Evolutionary conservation across 805 yeast genomes (phyloP).

Genomic region (Zygoascus biomembranicola): DNA sequence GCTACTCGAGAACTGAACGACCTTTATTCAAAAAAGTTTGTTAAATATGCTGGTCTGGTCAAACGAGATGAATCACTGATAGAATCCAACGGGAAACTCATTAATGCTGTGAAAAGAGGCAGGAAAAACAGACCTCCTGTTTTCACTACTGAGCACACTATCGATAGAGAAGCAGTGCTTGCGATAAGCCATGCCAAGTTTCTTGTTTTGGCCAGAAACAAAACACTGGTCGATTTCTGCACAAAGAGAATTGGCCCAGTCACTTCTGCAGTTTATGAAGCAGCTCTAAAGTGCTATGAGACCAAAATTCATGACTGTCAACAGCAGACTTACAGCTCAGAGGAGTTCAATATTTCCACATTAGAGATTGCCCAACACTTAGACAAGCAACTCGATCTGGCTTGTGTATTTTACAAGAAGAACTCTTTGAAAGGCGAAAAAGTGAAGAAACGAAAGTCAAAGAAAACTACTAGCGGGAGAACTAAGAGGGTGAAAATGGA

Average conservation of each 20-base stretch:
- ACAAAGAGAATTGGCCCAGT: constrained; percentile 61
- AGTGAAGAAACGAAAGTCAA: not conserved
- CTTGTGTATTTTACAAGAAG: not conserved
- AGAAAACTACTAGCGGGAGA: not conserved
- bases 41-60: constrained; percentile 14
- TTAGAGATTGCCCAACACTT: constrained; percentile 25
- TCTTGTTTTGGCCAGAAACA: constrained; percentile 56
- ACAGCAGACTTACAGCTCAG: constrained; percentile 23
- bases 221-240: constrained; percentile 54
- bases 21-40: constrained; percentile 14
- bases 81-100: not conserved
- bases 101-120: not conserved
- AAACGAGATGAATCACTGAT: not conserved
- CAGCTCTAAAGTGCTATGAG: constrained; percentile 53
- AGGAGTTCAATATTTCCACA: constrained; percentile 28
- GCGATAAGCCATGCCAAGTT: constrained; percentile 59
- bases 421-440: not conserved
- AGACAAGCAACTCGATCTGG: constrained; percentile 9
- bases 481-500: constrained; percentile 18
- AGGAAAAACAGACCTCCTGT: not conserved
- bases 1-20: constrained; percentile 31
- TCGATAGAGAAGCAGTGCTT: constrained; percentile 32
- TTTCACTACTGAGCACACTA: not conserved
- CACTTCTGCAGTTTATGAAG: constrained; percentile 54
- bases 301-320: constrained; percentile 31